Evolutionary conservation across 2,329 filamentous ascomycete species (phyloP).

Genomic region (Claviceps monticola): DNA sequence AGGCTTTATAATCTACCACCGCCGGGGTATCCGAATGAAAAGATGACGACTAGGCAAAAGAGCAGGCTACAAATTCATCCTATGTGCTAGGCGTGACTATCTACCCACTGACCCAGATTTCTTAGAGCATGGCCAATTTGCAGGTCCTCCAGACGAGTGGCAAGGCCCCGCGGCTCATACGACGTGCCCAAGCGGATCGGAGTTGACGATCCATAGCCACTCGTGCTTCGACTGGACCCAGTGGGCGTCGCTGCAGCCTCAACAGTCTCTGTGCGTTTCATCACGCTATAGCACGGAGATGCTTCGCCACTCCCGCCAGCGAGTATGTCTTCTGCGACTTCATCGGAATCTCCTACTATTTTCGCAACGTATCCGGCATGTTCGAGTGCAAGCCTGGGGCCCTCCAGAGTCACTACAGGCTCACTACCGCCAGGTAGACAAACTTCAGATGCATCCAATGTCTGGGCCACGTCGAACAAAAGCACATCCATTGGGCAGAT

Average conservation of each 20-base stretch:
- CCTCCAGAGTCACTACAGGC: conserved; percentile 21
- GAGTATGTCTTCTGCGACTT: conserved; percentile 15
- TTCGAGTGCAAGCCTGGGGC: conserved; percentile 1
- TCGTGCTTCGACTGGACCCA: conserved; percentile 1
- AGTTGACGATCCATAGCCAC: conserved; percentile 13
- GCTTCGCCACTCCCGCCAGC: conserved; percentile 16
- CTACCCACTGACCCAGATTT: conserved; percentile 16
- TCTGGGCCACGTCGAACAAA: conserved; percentile 71
- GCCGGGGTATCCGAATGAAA: no score
- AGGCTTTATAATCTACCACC: no score
- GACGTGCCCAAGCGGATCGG: conserved; percentile 16
- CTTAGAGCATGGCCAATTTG: conserved; percentile 16
- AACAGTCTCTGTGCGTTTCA: conserved; percentile 5
- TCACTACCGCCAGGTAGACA: conserved; percentile 50
- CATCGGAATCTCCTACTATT: conserved; percentile 5
- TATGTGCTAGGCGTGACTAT: neutral
- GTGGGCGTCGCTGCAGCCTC: neutral
- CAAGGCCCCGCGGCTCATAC: conserved; percentile 14
- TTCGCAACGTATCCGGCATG: neutral
- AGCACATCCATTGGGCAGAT: conserved; percentile 92
- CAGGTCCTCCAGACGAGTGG: conserved; percentile 19
- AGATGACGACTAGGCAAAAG: no score
- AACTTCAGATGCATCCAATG: conserved; percentile 57
- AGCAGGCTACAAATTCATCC: no score
- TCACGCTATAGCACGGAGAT: neutral